These are phyloP conservation scores for Pleurotus platypus DNA, from an alignment of 768 basidiomycete genomes.

Conservation along the genomic window DNA sequence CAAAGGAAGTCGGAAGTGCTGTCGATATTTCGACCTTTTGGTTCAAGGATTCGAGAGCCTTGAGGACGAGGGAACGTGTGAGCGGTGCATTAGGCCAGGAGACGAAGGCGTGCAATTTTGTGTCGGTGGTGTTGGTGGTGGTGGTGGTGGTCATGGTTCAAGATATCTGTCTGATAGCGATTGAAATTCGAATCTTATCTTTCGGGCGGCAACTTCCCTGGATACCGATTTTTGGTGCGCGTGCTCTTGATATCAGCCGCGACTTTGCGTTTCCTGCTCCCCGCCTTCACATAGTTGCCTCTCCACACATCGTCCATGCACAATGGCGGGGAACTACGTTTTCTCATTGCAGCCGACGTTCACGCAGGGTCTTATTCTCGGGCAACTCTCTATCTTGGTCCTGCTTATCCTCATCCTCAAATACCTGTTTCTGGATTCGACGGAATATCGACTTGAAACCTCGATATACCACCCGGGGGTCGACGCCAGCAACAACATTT, in stretches of 20 bases:
- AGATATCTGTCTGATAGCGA: constrained; percentile 5
- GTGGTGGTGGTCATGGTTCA: neutral
- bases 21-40: constrained; percentile 17
- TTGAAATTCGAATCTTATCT: neutral
- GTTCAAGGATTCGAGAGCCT: constrained; percentile 28
- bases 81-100: constrained; percentile 51
- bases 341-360: constrained; percentile 84
- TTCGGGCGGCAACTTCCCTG: neutral
- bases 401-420: constrained; percentile 81
- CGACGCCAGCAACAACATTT: constrained; percentile 38
- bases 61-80: constrained; percentile 39
- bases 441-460: constrained; percentile 50
- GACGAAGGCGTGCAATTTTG: constrained; percentile 20
- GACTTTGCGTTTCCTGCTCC: neutral
- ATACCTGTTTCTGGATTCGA: constrained; percentile 91
- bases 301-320: neutral
- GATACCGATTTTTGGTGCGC: neutral
- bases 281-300: neutral
- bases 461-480: constrained; percentile 59
- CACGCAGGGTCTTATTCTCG: constrained; percentile 90
- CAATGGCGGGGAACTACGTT: constrained; percentile 57
- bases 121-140: neutral
- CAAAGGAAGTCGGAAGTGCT: constrained; percentile 12
- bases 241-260: constrained; percentile 1
- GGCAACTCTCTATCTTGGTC: constrained; percentile 84